Evolutionary conservation across 495 filamentous ascomycete species (phyloP), one percentile per base, ranked within the genome.

Genomic region (Stereocaulon alpinum): DNA sequence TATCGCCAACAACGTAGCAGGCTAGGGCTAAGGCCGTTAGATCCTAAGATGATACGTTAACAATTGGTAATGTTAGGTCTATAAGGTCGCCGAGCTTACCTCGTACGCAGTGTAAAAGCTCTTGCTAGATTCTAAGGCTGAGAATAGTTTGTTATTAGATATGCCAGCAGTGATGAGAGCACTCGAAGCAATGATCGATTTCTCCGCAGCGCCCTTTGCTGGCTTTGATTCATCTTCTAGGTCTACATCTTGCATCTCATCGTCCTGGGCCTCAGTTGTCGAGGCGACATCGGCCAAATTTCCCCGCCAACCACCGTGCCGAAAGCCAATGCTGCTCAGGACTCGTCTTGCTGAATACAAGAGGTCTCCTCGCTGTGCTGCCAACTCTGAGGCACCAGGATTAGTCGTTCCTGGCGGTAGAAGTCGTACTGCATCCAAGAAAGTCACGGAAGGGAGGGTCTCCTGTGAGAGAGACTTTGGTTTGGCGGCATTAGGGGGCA

Each of bases 321-420:
- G 80, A 64, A 77, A 81, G 11, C 87, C 91, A 63, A 89, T 77
- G 56, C 81, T 79, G 63, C 91, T 86, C 5, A 96, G 76, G 15
- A 88, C 79, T 49, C 86, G 87, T 62, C 92, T 77, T 17, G 86
- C 88, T 34, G 97, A 70, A n/a, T 87, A 70, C 59, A 86, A 81
- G 6, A 98, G 74, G 63, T 95, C 88, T 24, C 86, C 92, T 69
- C 92, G 77, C 54, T 78, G 81, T 30, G 85, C 86, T 43, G 91
- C 88, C n/a, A 97, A 75, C 44, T 95, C 86, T 68, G 93, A 86
- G 11, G 88, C 74, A 0, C 91, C 91, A 10, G 81, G 75, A 65
- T 83, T 89, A 7, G 78, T 65, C 58, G 64, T 56, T 9, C 55
- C 49, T 24, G 65, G 65, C 18, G 55, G 60, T n/a, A 58, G 56